Evolutionary conservation across 2,329 filamentous ascomycete genomes (phyloP).

Genomic region (Aureobasidium subglaciale): DNA sequence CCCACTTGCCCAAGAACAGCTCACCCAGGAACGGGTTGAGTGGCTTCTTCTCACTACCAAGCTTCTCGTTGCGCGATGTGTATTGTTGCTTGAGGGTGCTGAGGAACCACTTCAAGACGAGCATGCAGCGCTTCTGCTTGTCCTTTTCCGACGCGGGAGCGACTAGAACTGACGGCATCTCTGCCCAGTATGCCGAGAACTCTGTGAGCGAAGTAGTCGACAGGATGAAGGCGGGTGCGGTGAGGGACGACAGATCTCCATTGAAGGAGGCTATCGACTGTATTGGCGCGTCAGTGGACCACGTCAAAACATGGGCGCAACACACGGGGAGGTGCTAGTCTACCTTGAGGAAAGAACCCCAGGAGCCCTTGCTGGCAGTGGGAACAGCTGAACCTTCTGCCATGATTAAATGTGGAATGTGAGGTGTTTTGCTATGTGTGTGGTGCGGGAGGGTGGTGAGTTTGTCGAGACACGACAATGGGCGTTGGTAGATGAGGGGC

Average conservation of each 20-base stretch:
- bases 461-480: neutral
- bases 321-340: neutral
- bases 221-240: conserved; percentile 50
- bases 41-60: conserved; percentile 94
- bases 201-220: conserved; percentile 49
- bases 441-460: neutral
- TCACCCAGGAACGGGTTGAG: conserved; percentile 94
- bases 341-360: conserved; percentile 46
- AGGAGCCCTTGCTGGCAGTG: conserved; percentile 39
- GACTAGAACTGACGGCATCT: conserved; percentile 59
- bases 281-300: conserved; percentile 4
- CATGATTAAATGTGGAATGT: conserved; percentile 1
- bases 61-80: conserved; percentile 65
- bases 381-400: conserved; percentile 42
- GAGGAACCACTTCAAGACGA: conserved; percentile 95
- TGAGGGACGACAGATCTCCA: conserved; percentile 50
- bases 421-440: neutral
- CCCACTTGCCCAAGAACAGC: conserved; percentile 87
- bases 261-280: conserved; percentile 49
- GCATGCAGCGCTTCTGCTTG: conserved; percentile 70
- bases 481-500: conserved; percentile 6
- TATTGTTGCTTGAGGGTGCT: conserved; percentile 86
- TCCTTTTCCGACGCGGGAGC: conserved; percentile 75
- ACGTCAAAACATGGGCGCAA: neutral
- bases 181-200: conserved; percentile 52